Percentiles rank a stretch among this genome's conserved stretches.
Conservation (phyloP, 164 flowering plant genomes). For the Vitis riparia region DNA sequence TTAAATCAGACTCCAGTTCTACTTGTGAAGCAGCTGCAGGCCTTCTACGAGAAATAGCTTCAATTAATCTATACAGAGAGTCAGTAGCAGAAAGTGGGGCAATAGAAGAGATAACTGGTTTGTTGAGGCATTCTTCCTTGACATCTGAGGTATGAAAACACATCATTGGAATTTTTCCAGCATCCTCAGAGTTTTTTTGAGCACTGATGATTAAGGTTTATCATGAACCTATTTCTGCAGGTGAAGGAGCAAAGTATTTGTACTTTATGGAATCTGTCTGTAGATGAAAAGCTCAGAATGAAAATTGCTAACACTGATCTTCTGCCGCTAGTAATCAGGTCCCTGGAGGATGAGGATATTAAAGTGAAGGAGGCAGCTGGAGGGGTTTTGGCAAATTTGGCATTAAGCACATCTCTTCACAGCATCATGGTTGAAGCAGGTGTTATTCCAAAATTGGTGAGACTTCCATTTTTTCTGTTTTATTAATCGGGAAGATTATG, state of each 20-base stretch:
- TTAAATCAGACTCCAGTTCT: conserved; percentile 59
- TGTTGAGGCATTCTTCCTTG: conserved; percentile 55
- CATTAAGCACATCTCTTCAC: conserved; percentile 60
- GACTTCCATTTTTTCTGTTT: conserved; percentile 18
- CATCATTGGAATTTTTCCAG: conserved; percentile 6
- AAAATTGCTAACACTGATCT: conserved; percentile 60
- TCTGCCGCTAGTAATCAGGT: conserved; percentile 57
- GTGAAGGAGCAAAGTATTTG: conserved; percentile 78
- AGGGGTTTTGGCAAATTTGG: conserved; percentile 77
- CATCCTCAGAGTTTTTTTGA: not conserved
- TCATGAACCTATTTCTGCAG: conserved; percentile 39
- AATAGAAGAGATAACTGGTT: conserved; percentile 67
- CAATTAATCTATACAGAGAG: conserved; percentile 55
- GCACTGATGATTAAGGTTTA: conserved; percentile 3
- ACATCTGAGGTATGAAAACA: conserved; percentile 48
- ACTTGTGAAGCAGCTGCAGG: conserved; percentile 93
- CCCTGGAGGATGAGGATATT: conserved; percentile 61
- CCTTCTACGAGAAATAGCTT: conserved; percentile 61
- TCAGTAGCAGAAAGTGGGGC: conserved; percentile 79
- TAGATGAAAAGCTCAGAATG: conserved; percentile 58
- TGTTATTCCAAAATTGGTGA: conserved; percentile 82
- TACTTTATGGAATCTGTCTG: conserved; percentile 83
- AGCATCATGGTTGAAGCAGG: conserved; percentile 76
- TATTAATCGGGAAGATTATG: not conserved
- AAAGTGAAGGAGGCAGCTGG: conserved; percentile 80